Base-by-base conservation (phyloP, 352 stramenopile species). In the Peronosclerospora sorghi region DNA sequence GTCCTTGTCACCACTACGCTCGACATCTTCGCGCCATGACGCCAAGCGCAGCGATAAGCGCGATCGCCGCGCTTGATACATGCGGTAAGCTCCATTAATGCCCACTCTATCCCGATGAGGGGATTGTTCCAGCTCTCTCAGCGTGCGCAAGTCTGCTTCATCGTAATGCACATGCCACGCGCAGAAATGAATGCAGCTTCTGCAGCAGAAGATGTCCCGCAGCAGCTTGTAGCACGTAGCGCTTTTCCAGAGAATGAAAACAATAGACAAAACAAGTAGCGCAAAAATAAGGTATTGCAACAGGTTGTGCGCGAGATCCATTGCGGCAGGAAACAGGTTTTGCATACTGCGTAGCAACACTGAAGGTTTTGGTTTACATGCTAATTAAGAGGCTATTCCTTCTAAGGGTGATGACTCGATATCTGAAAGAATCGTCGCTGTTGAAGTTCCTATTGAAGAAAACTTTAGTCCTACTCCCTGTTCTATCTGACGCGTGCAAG, bases 11-110 rank as follows among this genome's bases (percentile, higher is more conserved):
- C 48, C 37, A 41, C 68, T 51, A 19, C 44, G 56, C 41, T 73
- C 71, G 23, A 83, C 51, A 49, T 86, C 73, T 32, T 86, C 68
- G n/a, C 72, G 68, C 73, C 73, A 86, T 1, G 65, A 67, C 5
- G 60, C 65, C 10, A 86, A 49, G 3, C 63, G 68, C 40, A 86
- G 45, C 28, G 73, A 66, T 30, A 76, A 54, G 13, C 67, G 55
- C 21, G 63, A 68, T 29, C 59, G 64, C 4, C 67, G 54, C 28
- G 64, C 54, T 48, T 79, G 67, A 46, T 75, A 75, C 51, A 69
- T 62, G 30, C 67, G 67, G 39, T 79, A 79, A 29, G 67, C 64
- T 32, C 67, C 67, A 35, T 67, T 79, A 43, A 79, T 73, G 35
- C 67, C 67, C 30, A 61, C 51, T n/a, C 45, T 62, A 9, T 65